Conservation (phyloP, 768 basidiomycete species). For the Tricholoma terreum region DNA sequence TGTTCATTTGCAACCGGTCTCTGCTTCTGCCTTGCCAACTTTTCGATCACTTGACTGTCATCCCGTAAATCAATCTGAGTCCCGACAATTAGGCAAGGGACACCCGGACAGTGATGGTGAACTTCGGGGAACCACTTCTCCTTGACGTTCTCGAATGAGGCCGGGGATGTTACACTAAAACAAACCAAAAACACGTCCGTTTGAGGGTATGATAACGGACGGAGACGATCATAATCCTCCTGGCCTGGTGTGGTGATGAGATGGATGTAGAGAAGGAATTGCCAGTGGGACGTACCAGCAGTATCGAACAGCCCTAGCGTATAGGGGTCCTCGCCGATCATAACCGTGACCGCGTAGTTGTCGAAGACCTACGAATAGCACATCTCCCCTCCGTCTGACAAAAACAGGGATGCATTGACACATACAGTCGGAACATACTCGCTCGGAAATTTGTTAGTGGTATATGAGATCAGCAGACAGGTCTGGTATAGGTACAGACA, state of each 20-base stretch:
- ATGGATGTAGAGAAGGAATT: constrained; percentile 5
- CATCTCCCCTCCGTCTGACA: constrained; percentile 17
- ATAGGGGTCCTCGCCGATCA: constrained; percentile 99
- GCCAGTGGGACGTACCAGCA: constrained; percentile 67
- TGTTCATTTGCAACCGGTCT: constrained; percentile 83
- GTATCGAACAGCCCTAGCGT: constrained; percentile 98
- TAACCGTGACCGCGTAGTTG: constrained; percentile 99
- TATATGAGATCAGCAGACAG: constrained; percentile 95
- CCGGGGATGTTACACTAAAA: constrained; percentile 97
- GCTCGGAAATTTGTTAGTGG: constrained; percentile 96
- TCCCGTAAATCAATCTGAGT: constrained; percentile 98
- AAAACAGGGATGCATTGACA: constrained; percentile 26
- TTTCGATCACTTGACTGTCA: constrained; percentile 90
- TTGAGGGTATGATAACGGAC: constrained; percentile 98
- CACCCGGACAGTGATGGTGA: constrained; percentile 98
- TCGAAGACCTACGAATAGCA: constrained; percentile 71
- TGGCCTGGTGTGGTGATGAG: constrained; percentile 57
- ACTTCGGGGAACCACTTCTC: constrained; percentile 99
- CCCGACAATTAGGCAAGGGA: constrained; percentile 98
- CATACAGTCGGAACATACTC: constrained; percentile 98
- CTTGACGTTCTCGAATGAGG: constrained; percentile 99
- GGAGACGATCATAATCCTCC: constrained; percentile 99
- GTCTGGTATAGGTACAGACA: constrained; percentile 51
- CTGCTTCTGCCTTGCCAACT: constrained; percentile 95
- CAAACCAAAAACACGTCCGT: constrained; percentile 99